Evolutionary conservation across 1,139 yeast species (phyloP).

Genomic region (Suhomyces bokatorum): DNA sequence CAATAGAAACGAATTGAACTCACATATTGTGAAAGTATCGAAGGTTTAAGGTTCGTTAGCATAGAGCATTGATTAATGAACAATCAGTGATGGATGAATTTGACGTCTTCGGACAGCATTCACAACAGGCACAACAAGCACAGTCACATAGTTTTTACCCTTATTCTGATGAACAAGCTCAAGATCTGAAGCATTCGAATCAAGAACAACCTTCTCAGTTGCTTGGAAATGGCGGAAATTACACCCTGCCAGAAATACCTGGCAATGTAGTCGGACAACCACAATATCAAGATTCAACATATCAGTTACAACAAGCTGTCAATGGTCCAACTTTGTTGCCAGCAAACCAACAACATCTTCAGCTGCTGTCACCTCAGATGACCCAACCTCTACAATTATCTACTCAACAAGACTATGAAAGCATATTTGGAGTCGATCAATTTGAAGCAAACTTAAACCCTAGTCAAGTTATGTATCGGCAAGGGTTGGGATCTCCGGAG

Average conservation of each 20-base stretch:
- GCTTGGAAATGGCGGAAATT: not conserved
- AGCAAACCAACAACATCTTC: not conserved
- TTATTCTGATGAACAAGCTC: not conserved
- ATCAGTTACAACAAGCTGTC: not conserved
- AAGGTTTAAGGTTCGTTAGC: not conserved
- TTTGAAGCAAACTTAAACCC: conserved; percentile 7
- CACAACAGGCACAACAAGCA: conserved; percentile 2
- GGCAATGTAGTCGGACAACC: not conserved
- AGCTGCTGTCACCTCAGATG: not conserved
- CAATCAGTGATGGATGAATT: conserved; percentile 10
- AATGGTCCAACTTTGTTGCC: not conserved
- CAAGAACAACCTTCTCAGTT: not conserved
- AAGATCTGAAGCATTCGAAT: not conserved
- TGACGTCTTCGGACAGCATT: conserved; percentile 10
- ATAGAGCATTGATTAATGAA: conserved; percentile 1
- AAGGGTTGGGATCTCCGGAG: conserved; percentile 7
- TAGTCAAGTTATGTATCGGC: conserved; percentile 7
- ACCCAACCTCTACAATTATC: conserved; percentile 8
- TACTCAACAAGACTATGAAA: conserved; percentile 9
- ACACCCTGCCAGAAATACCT: not conserved
- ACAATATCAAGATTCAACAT: not conserved
- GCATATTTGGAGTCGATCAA: conserved; percentile 10
- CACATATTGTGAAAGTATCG: not conserved
- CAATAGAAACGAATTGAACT: not conserved
- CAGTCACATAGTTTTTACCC: not conserved